These are phyloP conservation scores for Suhomyces faveliae DNA, from an alignment of 805 yeast genomes.

Conservation along the genomic window DNA sequence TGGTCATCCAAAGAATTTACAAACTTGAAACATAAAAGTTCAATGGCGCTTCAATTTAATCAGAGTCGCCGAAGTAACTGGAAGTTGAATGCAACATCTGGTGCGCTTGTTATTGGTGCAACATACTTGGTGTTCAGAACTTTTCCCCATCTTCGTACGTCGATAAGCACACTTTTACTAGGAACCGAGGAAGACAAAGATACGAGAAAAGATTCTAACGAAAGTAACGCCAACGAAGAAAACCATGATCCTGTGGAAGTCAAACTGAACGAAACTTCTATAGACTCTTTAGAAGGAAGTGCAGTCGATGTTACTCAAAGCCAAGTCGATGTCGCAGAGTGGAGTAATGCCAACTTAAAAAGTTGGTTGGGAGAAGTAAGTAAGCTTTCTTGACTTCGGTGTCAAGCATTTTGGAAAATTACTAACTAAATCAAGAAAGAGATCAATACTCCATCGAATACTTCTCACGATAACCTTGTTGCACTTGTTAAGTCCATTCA, in stretches of 20 bases:
- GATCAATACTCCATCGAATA: constrained; percentile 44
- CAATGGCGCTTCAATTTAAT: constrained; percentile 24
- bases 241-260: constrained; percentile 23
- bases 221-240: constrained; percentile 11
- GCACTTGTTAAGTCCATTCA: constrained; percentile 46
- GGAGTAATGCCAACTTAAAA: constrained; percentile 38
- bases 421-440: constrained; percentile 42
- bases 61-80: constrained; percentile 10
- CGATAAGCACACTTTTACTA: constrained; percentile 20
- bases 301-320: constrained; percentile 9
- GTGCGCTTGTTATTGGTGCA: constrained; percentile 44
- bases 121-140: constrained; percentile 43
- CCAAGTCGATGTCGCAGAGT: constrained; percentile 29
- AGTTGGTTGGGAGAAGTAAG: constrained; percentile 40
- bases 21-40: background rate
- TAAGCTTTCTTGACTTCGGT: constrained; percentile 11
- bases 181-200: constrained; percentile 16
- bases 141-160: constrained; percentile 47
- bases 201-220: background rate
- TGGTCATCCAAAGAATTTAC: background rate
- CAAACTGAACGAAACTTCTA: constrained; percentile 11
- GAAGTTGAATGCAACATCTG: constrained; percentile 29
- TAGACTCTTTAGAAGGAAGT: constrained; percentile 10
- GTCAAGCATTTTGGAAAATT: constrained; percentile 2
- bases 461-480: constrained; percentile 46